Evolutionary conservation across 345 rosid genomes (phyloP), one percentile per base, ranked within the genome.

Genomic region (Populus deltoides): DNA sequence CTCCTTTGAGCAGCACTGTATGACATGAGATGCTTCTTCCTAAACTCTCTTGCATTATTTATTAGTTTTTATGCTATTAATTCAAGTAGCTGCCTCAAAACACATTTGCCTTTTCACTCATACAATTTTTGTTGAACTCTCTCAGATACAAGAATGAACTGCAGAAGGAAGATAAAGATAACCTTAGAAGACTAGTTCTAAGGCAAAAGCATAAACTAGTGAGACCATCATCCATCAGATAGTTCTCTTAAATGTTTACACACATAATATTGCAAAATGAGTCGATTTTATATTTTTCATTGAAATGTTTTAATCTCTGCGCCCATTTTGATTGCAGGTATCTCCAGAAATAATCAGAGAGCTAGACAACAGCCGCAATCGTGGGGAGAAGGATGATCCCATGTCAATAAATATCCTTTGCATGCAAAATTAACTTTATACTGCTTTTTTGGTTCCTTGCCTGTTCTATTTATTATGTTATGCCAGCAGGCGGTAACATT

Each of bases 301-400:
- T 8, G 25, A 18, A 36, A 49, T 72, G 20, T 74, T 49, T 74
- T 47, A 68, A 27, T 76, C 2, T 76, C 36, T 33, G 36, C 36
- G 39, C 71, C 38, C 51, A 36, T 47, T 68, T 41, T 51, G 68
- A n/a, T 22, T 78, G 68, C 75, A 94, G 98, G 92, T 94, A 78
- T 90, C 99, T 43, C 94, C 95, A 70, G 97, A 91, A 86, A 92
- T 96, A 78, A 57, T 79, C 55, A 88, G 92, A 81, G 99, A 96
- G 87, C 86, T 93, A 29, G 88, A 88, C 73, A 87, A 84, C 76
- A 90, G 94, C 84, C 90, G 92, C 76, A 92, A 86, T 86, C 94
- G 97, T 22, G 93, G 98, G n/a, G 98, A 93, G 86, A 91, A 88
- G 82, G 97, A 85, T n/a, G 90, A 91, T 85, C 87, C 83, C n/a